A percentile compares a stretch with the other conserved stretches of the same genome.
Conservation (phyloP, 2,329 filamentous ascomycete species). For the Blastomyces gilchristii region DNA sequence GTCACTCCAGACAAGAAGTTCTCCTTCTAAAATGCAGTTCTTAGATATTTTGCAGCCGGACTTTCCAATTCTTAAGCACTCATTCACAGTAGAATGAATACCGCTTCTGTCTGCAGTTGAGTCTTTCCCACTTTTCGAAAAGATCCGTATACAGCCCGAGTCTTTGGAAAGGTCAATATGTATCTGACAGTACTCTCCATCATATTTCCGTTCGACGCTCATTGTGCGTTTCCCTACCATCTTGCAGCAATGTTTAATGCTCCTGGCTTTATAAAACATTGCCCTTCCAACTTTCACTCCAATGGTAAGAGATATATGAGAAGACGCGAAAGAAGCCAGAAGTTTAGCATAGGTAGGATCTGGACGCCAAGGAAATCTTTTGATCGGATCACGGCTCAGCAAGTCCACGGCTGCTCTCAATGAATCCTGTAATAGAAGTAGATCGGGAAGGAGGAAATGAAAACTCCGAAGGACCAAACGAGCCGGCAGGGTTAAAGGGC, state of each 20-base stretch:
- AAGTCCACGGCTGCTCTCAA: constrained; percentile 51
- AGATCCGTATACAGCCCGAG: constrained; percentile 58
- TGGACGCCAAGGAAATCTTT: constrained; percentile 29
- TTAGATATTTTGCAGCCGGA: constrained; percentile 49
- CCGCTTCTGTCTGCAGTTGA: constrained; percentile 60
- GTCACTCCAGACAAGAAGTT: constrained; percentile 69
- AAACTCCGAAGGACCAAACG: constrained; percentile 48
- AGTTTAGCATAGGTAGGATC: constrained; percentile 23
- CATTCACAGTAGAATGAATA: constrained; percentile 53
- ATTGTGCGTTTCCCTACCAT: constrained; percentile 52
- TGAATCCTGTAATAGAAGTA: constrained; percentile 60
- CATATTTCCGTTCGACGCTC: constrained; percentile 72
- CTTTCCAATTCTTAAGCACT: constrained; percentile 53
- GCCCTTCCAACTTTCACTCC: constrained; percentile 57
- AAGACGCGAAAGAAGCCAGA: constrained; percentile 28
- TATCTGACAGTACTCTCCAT: constrained; percentile 84
- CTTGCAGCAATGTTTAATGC: constrained; percentile 63
- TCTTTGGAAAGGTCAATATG: constrained; percentile 59
- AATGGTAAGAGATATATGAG: constrained; percentile 43
- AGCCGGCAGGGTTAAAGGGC: constrained; percentile 54
- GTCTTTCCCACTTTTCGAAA: constrained; percentile 86
- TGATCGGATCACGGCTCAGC: constrained; percentile 35
- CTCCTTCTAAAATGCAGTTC: constrained; percentile 71
- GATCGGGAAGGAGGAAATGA: constrained; percentile 58
- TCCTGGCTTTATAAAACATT: constrained; percentile 55